Evolutionary conservation across 768 basidiomycete genomes (phyloP), one percentile per base, ranked within the genome.

Genomic region (Mycena albidolilacea): DNA sequence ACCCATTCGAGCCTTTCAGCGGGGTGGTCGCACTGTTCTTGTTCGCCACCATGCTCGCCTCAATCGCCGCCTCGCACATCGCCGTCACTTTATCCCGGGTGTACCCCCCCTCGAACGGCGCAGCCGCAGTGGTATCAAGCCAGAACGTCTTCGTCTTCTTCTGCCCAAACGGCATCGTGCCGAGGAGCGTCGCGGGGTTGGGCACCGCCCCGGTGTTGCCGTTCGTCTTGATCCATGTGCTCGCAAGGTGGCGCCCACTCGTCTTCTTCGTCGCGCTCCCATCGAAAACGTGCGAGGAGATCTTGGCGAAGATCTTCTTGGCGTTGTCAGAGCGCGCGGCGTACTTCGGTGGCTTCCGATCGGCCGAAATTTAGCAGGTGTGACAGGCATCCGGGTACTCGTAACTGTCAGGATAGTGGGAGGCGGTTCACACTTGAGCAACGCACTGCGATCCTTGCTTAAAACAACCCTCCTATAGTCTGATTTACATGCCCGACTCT

Each of bases 1-100:
- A 65, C 43, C 43, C 48, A 65, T 54, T 65, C 48, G 48, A 54
- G 37, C 64, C 64, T 52, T 65, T 65, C 48, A 65, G 39, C 52
- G 64, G 64, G 19, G 64, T 65, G 17, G 64, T 65, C 52, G 64
- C 64, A 23, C 64, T 65, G 52, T 65, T 65, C 48, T 23, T 23
- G 37, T 65, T 65, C 50, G 64, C 64, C 38, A 55, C 64, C 64
- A 65, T 65, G 64, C 64, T 65, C 64, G 64, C 64, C 50, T 54
- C 64, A 52, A 65, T 65, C 64, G 64, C 64, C 52, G 64, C 38
- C 52, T 65, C 64, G 64, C 64, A 65, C 64, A 65, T 65, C 64
- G 64, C 52, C 64, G 64, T 65, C 64, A 65, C 64, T 8, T 8
- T 54, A n/a, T 5, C 35, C 37, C 9, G 3, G n/a, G 64, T 65